Base-by-base conservation (phyloP, 2,329 filamentous ascomycete species). In the Phymatotrichopsis omnivora region DNA sequence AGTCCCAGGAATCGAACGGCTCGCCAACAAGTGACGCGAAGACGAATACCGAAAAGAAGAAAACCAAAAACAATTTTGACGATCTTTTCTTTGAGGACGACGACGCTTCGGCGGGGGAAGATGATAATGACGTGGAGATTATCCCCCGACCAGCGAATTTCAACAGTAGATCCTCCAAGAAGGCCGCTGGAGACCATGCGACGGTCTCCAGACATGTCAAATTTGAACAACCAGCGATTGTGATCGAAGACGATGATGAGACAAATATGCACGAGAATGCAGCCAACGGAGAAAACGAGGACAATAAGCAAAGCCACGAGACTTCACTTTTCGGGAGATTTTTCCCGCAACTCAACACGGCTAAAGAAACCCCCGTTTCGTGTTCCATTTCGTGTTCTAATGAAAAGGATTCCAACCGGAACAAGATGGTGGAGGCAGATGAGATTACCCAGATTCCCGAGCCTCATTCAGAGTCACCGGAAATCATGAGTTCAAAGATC, bases 401-500 rank as follows among this genome's bases (percentile, higher is more conserved):
- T n/a, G 27, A 39, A 14, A 25, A 39, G 11, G 19, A 24, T 19
- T 6, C 12, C 12, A 25, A 16, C 11, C 27, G 22, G n/a, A 29
- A 29, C 27, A 29, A 29, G 8, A 29, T 11, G 14, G 19, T 12
- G 19, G n/a, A 17, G n/a, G 27, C n/a, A 23, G 16, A 10, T 10
- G 31, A 11, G 10, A 29, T n/a, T 10, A 29, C 27, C 27, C 27
- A 8, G 8, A 8, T 29, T n/a, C n/a, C 8, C 27, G n/a, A 29
- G 8, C 27, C 10, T 8, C 8, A 29, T 10, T 10, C 10, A 29
- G n/a, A n/a, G 27, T 8, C n/a, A n/a, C 36, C 55, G 52, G 34
- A 58, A 51, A 38, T 56, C 44, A 60, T 62, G 56, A 56, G 59
- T 19, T 53, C 49, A 28, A 53, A 52, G 23, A 20, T 20, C 11